Evolutionary conservation across 768 basidiomycete species (phyloP).

Genomic region (Favolaschia claudopus): DNA sequence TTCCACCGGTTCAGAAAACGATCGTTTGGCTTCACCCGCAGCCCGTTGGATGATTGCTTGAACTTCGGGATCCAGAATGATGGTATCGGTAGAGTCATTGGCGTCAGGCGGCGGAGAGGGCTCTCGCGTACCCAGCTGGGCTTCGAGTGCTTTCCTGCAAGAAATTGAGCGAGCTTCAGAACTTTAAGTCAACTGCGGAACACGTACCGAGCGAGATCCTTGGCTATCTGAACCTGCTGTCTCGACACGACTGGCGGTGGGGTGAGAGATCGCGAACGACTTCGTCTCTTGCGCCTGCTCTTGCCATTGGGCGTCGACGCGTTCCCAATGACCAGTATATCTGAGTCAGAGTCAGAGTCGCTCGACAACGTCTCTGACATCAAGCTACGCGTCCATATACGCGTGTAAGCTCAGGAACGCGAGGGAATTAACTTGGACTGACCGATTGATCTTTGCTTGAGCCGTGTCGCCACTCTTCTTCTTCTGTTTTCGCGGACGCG

Average conservation of each 20-base stretch:
- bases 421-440: too few relatives aligned
- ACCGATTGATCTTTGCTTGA: slow-evolving; percentile 59
- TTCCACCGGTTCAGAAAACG: slow-evolving; percentile 32
- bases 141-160: slow-evolving; percentile 56
- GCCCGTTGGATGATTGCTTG: slow-evolving; percentile 58
- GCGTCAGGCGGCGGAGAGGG: slow-evolving; percentile 53
- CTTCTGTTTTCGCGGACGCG: slow-evolving; percentile 45
- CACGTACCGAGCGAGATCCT: slow-evolving; percentile 66
- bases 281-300: slow-evolving; percentile 57
- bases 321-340: slow-evolving; percentile 49
- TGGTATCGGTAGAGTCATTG: slow-evolving; percentile 56
- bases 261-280: slow-evolving; percentile 76
- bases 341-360: slow-evolving; percentile 38
- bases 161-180: neutral
- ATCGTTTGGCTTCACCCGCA: slow-evolving; percentile 34
- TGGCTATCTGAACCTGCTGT: slow-evolving; percentile 63
- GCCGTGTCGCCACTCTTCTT: slow-evolving; percentile 46
- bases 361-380: slow-evolving; percentile 47
- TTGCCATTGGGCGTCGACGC: slow-evolving; percentile 36
- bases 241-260: slow-evolving; percentile 72
- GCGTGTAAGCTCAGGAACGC: slow-evolving; percentile 16
- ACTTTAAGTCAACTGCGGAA: neutral
- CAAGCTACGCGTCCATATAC: neutral
- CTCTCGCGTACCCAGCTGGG: slow-evolving; percentile 39
- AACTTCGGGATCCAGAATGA: slow-evolving; percentile 69